phyloP scores from a whole-genome alignment of 331 rosid species.

The Stylosanthes scabra region DNA sequence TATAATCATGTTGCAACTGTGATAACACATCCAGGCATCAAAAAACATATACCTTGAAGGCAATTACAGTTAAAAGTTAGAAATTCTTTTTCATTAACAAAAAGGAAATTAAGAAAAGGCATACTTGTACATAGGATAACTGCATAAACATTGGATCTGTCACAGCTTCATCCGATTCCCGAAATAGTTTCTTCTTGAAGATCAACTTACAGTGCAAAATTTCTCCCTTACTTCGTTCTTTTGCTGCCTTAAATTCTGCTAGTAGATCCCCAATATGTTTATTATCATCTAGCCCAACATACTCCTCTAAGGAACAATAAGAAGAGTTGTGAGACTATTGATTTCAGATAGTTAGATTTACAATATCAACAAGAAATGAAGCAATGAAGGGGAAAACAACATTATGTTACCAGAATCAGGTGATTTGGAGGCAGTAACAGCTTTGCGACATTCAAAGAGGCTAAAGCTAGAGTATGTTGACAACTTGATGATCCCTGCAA shows the following conservation, averaged over 20 bases:
- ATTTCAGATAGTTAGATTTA: conserved; percentile 16
- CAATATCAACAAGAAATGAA: conserved; percentile 29
- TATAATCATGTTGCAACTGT: conserved; percentile 96
- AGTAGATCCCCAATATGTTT: conserved; percentile 89
- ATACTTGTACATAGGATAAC: conserved; percentile 90
- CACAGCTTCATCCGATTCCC: conserved; percentile 94
- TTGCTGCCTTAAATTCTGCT: conserved; percentile 83
- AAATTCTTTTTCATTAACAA: conserved; percentile 13
- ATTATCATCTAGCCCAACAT: conserved; percentile 87
- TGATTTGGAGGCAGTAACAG: conserved; percentile 74
- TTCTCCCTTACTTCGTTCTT: conserved; percentile 95
- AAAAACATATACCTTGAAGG: conserved; percentile 17
- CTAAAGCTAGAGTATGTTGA: conserved; percentile 82
- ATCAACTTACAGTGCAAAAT: conserved; percentile 85
- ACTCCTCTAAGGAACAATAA: conserved; percentile 75
- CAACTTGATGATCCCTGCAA: conserved; percentile 84
- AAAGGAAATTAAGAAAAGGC: conserved; percentile 31
- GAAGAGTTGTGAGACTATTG: conserved; percentile 41
- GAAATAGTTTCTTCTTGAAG: conserved; percentile 85
- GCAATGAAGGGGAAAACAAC: conserved; percentile 15
- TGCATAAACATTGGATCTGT: conserved; percentile 93
- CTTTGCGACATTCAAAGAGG: conserved; percentile 87
- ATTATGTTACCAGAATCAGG: conserved; percentile 84
- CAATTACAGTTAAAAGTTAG: conserved; percentile 29
- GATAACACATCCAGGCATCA: conserved; percentile 41